Conservation (phyloP, 306 rosid species). For the Chamaecrista fasciculata region DNA sequence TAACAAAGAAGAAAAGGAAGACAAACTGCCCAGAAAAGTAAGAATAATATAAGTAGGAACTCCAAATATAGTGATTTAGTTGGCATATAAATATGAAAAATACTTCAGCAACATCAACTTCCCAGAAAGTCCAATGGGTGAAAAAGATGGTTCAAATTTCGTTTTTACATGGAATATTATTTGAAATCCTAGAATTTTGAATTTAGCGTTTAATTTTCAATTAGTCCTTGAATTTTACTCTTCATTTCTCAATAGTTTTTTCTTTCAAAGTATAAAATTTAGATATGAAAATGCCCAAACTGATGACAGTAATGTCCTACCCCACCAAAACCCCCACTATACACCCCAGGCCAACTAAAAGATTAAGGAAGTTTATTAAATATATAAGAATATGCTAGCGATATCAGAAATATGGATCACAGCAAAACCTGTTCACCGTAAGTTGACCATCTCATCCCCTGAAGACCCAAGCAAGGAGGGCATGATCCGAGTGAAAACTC, state of each 20-base stretch:
- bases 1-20: constrained; percentile 5
- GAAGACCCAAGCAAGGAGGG: constrained; percentile 85
- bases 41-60: not conserved
- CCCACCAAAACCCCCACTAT: not conserved
- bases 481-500: constrained; percentile 81
- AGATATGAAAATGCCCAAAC: not conserved
- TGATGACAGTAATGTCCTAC: constrained; percentile 5
- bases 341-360: not conserved
- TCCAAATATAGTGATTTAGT: not conserved
- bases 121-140: not conserved
- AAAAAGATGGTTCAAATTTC: not conserved
- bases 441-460: constrained; percentile 88
- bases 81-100: not conserved
- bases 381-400: constrained; percentile 2
- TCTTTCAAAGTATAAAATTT: not conserved
- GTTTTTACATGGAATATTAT: not conserved
- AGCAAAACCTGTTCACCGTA: constrained; percentile 69
- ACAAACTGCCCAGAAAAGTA: constrained; percentile 1
- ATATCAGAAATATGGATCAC: constrained; percentile 30
- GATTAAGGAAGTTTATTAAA: not conserved
- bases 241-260: not conserved
- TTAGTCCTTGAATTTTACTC: not conserved
- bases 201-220: not conserved
- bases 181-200: constrained; percentile 1
- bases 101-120: not conserved